phyloP scores from a whole-genome alignment of 2,329 filamentous ascomycete genomes.

The Harringtonia aguacate region DNA sequence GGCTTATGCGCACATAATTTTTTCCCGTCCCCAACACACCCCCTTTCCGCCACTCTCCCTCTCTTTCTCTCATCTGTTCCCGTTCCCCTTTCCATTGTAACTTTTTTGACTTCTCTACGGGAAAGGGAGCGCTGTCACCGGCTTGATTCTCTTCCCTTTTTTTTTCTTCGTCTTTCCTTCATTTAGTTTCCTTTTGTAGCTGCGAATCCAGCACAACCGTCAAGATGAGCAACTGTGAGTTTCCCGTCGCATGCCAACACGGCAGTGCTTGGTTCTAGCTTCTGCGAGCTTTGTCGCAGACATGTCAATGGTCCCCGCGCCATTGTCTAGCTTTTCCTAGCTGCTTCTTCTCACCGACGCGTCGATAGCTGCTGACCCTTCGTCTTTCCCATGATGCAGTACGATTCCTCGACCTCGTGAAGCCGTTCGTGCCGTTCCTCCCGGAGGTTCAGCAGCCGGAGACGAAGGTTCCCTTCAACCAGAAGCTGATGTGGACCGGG shows the following conservation, averaged over 20 bases:
- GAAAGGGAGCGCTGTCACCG: constrained; percentile 3
- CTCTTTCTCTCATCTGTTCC: no score
- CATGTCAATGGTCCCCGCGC: no score
- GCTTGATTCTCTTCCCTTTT: neutral
- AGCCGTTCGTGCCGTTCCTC: constrained; percentile 98
- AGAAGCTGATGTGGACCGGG: constrained; percentile 92
- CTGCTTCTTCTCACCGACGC: neutral
- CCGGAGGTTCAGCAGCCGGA: constrained; percentile 98
- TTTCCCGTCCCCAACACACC: constrained; percentile 4
- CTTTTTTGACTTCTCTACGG: neutral
- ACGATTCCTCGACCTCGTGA: constrained; percentile 98
- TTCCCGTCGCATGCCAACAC: neutral
- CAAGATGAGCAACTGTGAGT: constrained; percentile 28
- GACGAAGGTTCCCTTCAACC: constrained; percentile 98
- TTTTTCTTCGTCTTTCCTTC: constrained; percentile 1
- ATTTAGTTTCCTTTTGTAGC: neutral
- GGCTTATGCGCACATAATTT: constrained; percentile 2
- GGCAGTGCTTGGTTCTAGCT: no score
- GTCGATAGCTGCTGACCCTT: neutral
- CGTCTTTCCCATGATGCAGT: constrained; percentile 41
- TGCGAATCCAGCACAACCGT: constrained; percentile 7
- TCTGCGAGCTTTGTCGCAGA: no score
- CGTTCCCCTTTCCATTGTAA: constrained; percentile 1
- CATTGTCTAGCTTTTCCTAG: no score
- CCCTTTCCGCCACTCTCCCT: neutral